Evolutionary conservation across 176 grass and related monocot genomes (phyloP).

Genomic region (Carex kokanica): DNA sequence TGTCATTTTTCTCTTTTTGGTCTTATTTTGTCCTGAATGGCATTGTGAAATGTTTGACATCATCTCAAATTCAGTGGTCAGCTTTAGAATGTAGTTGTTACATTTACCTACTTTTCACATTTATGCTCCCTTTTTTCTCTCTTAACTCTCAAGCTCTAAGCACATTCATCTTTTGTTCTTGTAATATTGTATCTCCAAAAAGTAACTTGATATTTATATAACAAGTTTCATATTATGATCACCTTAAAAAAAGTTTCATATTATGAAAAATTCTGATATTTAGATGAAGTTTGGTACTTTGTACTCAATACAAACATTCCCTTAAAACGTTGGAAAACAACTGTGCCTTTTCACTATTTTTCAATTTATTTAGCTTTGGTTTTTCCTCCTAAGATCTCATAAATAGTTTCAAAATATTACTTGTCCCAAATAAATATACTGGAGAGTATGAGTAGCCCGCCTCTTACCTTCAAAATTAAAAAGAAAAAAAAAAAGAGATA

Average conservation of each 20-base stretch:
- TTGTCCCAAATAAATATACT: neutral
- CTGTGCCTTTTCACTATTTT: neutral
- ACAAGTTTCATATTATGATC: neutral
- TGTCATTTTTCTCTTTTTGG: constrained; percentile 20
- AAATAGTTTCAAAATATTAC: neutral
- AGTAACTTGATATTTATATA: neutral
- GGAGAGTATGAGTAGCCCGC: neutral
- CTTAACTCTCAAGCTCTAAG: constrained; percentile 2
- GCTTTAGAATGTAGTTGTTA: constrained; percentile 9
- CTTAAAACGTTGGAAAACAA: neutral
- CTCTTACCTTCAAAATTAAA: constrained; percentile 6
- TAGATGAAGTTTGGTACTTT: neutral
- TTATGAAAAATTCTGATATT: neutral
- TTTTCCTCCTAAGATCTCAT: neutral
- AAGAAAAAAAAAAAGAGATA: neutral
- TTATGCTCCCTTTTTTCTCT: constrained; percentile 1
- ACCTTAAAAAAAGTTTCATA: neutral
- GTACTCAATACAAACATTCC: neutral
- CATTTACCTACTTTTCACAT: constrained; percentile 3
- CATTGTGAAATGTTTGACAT: constrained; percentile 24
- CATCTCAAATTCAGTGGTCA: constrained; percentile 6
- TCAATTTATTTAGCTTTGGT: neutral
- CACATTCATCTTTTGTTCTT: neutral
- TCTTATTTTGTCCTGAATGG: constrained; percentile 17
- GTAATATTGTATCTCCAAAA: neutral